Evolutionary conservation across 169 alveolate species (phyloP), one percentile per base, ranked within the genome.

Genomic region (Eimeria zaria): DNA sequence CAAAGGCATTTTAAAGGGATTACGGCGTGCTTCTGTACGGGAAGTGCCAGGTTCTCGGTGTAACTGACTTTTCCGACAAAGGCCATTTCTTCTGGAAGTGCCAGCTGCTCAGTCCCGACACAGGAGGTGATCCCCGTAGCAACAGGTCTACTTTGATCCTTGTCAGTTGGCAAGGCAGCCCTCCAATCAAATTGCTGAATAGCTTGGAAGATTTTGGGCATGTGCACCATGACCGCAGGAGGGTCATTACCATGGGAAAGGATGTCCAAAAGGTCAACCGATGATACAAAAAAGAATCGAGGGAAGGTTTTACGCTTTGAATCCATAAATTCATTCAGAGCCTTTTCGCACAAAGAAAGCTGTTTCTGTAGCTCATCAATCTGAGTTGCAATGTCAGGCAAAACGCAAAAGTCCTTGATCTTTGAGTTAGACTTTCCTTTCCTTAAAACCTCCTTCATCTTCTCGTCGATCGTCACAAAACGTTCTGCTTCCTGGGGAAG

Each of bases 261-360:
- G 64, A 99, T 99, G 97, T 99, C 99, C 89, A 99, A 97, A 95
- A 99, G 97, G 94, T 99, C 99, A 91, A 99, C 98, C 51, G 99
- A 98, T 27, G 99, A 99, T 96, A 99, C 99, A 98, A 99, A 99
- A 97, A 99, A 99, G 98, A 99, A 99, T 89, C 99, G 98, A 44
- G 99, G 99, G 98, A 99, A 99, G 81, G 99, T 99, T 91, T 98
- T 98, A 96, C 99, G 98, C 98, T 99, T 99, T 46, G 99, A 97
- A 97, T 99, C 99, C 99, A 99, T 98, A 98, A 98, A 99, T 93
- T 99, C 99, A 96, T 99, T 99, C 91, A 99, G 97, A 2, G 99
- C 99, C 96, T 99, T 99, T 98, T 99, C 99, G 97, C 99, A 99
- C 95, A 98, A 97, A 64, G 98, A 98, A 76, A 99, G 97, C 95